Percentiles rank a stretch among this genome's conserved stretches.
These are phyloP conservation scores for Cryptococcus jaspeensis DNA, from an alignment of 1,284 basidiomycete species.

Conservation along the genomic window DNA sequence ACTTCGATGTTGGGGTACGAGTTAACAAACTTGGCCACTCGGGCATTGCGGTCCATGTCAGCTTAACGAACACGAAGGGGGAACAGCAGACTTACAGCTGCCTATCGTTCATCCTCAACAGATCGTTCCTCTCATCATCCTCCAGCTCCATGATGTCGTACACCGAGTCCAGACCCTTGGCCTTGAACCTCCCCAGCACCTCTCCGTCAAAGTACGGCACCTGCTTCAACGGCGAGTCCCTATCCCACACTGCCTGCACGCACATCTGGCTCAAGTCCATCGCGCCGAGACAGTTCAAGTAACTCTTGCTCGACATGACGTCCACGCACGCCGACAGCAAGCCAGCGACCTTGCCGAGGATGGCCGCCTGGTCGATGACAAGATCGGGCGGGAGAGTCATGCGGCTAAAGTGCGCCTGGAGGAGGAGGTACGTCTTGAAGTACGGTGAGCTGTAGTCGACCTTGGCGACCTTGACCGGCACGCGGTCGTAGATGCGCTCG, in stretches of 20 bases:
- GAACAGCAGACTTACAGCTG: slow-evolving; percentile 69
- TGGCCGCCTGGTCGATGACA: slow-evolving; percentile 80
- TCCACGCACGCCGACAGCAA: slow-evolving; percentile 91
- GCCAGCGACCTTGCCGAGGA: slow-evolving; percentile 87
- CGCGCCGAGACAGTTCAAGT: slow-evolving; percentile 88
- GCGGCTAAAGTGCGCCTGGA: slow-evolving; percentile 96
- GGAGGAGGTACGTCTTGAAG: slow-evolving; percentile 95
- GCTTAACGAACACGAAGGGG: not conserved
- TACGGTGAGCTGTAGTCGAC: slow-evolving; percentile 89
- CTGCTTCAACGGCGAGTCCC: slow-evolving; percentile 88
- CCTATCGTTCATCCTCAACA: slow-evolving; percentile 79
- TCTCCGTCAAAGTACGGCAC: slow-evolving; percentile 92
- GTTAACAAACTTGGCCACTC: slow-evolving; percentile 88
- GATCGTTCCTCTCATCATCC: slow-evolving; percentile 75
- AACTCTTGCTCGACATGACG: slow-evolving; percentile 96
- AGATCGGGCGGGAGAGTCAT: slow-evolving; percentile 89
- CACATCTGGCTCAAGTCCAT: slow-evolving; percentile 99
- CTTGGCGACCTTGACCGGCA: slow-evolving; percentile 88
- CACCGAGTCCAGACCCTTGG: slow-evolving; percentile 74
- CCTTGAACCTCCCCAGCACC: slow-evolving; percentile 81
- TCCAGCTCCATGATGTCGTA: slow-evolving; percentile 98
- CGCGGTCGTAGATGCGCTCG: slow-evolving; percentile 89
- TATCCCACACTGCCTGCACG: slow-evolving; percentile 97
- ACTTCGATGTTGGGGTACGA: slow-evolving; percentile 92
- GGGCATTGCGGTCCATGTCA: slow-evolving; percentile 52